These are phyloP conservation scores for Zygotorulaspora chibaensis DNA, from an alignment of 805 yeast species.

Conservation along the genomic window DNA sequence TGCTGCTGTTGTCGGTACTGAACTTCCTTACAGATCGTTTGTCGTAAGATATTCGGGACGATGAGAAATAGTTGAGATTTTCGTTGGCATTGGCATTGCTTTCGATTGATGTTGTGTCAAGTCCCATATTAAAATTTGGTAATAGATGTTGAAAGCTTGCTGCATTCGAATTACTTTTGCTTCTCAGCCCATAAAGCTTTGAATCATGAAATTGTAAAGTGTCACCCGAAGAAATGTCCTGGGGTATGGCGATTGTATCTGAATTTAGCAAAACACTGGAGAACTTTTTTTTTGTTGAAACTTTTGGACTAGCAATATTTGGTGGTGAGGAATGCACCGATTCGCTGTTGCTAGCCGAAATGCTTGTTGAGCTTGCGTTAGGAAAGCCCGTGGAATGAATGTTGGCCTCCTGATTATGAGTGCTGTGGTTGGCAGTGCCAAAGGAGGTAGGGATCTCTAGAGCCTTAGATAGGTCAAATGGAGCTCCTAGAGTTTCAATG, in stretches of 20 bases:
- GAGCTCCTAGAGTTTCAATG: constrained; percentile 11
- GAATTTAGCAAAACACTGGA: constrained; percentile 16
- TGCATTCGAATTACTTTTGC: constrained; percentile 13
- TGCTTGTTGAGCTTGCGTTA: not conserved
- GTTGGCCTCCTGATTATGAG: not conserved
- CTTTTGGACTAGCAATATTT: constrained; percentile 17
- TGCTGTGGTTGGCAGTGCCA: constrained; percentile 4
- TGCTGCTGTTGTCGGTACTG: constrained; percentile 18
- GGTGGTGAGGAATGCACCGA: constrained; percentile 9
- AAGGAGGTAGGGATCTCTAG: constrained; percentile 22
- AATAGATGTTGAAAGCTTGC: constrained; percentile 11
- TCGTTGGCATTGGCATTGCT: constrained; percentile 4
- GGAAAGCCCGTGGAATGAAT: not conserved
- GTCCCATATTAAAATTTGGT: constrained; percentile 9
- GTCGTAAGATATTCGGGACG: constrained; percentile 5
- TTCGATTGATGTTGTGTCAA: constrained; percentile 12
- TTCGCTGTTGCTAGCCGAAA: constrained; percentile 7
- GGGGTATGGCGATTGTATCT: constrained; percentile 6
- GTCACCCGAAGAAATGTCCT: constrained; percentile 9
- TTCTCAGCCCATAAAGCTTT: constrained; percentile 4
- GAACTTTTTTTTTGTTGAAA: constrained; percentile 20
- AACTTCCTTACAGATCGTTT: constrained; percentile 14
- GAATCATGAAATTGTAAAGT: constrained; percentile 2
- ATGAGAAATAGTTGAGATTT: constrained; percentile 4
- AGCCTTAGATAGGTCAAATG: constrained; percentile 32